A percentile compares a stretch with the other conserved stretches of the same genome.
Conservation (phyloP, 345 rosid species). For the Boechera divaricarpa region DNA sequence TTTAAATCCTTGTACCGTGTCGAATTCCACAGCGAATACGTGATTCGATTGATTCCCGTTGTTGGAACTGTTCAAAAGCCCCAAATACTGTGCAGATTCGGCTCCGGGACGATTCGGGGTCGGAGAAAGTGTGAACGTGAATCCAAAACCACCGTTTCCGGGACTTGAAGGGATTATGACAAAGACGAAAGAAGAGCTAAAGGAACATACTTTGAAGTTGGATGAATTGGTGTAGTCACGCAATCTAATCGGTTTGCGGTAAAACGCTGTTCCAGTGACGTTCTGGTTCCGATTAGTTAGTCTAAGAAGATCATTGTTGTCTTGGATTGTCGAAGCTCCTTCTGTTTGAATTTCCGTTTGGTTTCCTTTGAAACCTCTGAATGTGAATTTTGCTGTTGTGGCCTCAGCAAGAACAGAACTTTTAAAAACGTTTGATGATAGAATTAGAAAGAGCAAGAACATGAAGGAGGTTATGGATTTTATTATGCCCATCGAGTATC, state of each 20-base stretch:
- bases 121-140: constrained; percentile 62
- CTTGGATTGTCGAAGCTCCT: constrained; percentile 26
- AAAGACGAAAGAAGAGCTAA: constrained; percentile 61
- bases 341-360: constrained; percentile 29
- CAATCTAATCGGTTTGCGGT: constrained; percentile 32
- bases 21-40: constrained; percentile 67
- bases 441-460: constrained; percentile 24
- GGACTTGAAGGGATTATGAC: constrained; percentile 44
- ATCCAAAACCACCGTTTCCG: constrained; percentile 57
- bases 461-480: constrained; percentile 19
- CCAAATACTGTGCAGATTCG: constrained; percentile 50
- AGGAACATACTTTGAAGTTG: constrained; percentile 43
- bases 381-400: constrained; percentile 38
- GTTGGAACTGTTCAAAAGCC: constrained; percentile 53
- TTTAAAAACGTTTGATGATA: constrained; percentile 19
- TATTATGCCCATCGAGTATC: constrained; percentile 27
- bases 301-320: constrained; percentile 29
- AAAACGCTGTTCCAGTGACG: constrained; percentile 44
- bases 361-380: constrained; percentile 40
- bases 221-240: constrained; percentile 20
- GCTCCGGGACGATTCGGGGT: constrained; percentile 50
- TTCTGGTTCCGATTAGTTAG: constrained; percentile 30
- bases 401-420: neutral
- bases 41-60: constrained; percentile 43
- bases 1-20: constrained; percentile 60